Evolutionary conservation across 2,329 filamentous ascomycete genomes (phyloP).

Genomic region (Waltergamsia citrina): DNA sequence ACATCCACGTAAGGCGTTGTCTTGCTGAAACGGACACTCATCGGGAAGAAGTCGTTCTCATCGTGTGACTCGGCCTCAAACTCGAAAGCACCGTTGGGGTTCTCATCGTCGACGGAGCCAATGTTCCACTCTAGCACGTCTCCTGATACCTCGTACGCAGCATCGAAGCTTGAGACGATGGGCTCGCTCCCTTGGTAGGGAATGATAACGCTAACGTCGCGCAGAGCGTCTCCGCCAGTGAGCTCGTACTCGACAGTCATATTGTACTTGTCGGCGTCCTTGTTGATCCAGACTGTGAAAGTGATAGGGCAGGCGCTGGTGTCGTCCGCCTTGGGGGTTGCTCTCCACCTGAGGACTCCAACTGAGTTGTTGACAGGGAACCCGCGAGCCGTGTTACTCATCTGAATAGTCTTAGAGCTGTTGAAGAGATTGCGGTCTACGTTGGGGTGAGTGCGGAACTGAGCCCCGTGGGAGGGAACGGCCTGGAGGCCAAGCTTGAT

Average conservation of each 20-base stretch:
- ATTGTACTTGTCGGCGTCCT: constrained; percentile 72
- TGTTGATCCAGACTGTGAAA: constrained; percentile 97
- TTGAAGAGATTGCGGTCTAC: constrained; percentile 87
- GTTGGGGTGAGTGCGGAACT: constrained; percentile 94
- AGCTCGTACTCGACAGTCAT: constrained; percentile 95
- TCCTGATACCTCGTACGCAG: constrained; percentile 85
- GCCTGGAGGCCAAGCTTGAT: constrained; percentile 76
- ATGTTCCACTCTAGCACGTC: constrained; percentile 93
- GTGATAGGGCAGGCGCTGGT: constrained; percentile 78
- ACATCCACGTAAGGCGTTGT: constrained; percentile 81
- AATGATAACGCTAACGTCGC: constrained; percentile 79
- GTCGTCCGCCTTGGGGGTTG: constrained; percentile 72
- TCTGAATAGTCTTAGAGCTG: constrained; percentile 73
- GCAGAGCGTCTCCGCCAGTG: constrained; percentile 67
- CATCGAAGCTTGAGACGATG: constrained; percentile 82
- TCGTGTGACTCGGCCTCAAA: constrained; percentile 84
- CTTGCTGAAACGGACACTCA: constrained; percentile 86
- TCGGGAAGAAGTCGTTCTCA: constrained; percentile 96
- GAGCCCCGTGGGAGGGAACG: constrained; percentile 70
- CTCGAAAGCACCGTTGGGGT: constrained; percentile 80
- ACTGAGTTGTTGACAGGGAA: constrained; percentile 95
- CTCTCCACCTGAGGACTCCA: constrained; percentile 87
- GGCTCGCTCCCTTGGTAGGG: constrained; percentile 82
- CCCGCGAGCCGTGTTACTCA: constrained; percentile 77
- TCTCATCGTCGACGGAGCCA: constrained; percentile 74